phyloP scores from a whole-genome alignment of 2,329 filamentous ascomycete genomes.

The Dissoconium aciculare region DNA sequence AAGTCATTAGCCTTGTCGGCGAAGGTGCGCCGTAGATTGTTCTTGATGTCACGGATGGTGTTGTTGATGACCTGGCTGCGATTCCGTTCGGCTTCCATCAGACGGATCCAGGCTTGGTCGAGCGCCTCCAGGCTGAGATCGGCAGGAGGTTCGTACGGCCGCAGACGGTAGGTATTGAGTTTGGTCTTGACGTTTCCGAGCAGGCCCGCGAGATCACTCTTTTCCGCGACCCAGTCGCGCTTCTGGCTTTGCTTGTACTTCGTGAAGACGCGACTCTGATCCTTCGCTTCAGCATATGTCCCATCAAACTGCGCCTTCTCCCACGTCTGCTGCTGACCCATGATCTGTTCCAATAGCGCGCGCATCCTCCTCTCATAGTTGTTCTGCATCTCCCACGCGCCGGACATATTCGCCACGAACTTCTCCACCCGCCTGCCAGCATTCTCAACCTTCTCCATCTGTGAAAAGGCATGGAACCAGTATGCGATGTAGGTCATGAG shows the following conservation, averaged over 20 bases:
- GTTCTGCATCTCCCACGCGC: conserved; percentile 98
- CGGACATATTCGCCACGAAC: conserved; percentile 97
- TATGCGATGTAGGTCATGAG: conserved; percentile 99
- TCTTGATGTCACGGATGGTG: conserved; percentile 97
- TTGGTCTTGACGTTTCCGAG: conserved; percentile 99
- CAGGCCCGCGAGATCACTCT: conserved; percentile 83
- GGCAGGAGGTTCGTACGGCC: conserved; percentile 76
- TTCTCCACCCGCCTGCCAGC: conserved; percentile 92
- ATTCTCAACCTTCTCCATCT: conserved; percentile 98
- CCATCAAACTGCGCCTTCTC: conserved; percentile 69
- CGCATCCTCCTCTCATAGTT: conserved; percentile 86
- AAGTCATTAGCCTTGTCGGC: conserved; percentile 98
- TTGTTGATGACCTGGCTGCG: conserved; percentile 93
- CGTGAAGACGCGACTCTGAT: conserved; percentile 66
- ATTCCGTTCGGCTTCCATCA: conserved; percentile 73
- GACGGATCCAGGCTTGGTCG: conserved; percentile 63
- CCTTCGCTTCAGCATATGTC: conserved; percentile 83
- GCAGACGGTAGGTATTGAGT: conserved; percentile 79
- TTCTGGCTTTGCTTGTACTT: conserved; percentile 86
- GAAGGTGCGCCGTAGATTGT: conserved; percentile 78
- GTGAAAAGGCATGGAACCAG: conserved; percentile 99
- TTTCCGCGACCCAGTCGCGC: conserved; percentile 92
- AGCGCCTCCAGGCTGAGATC: conserved; percentile 70
- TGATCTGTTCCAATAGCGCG: conserved; percentile 60
- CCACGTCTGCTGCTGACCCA: conserved; percentile 61